phyloP scores from a whole-genome alignment of 192 early-diverging fungal species.

The Backusella westeae region DNA sequence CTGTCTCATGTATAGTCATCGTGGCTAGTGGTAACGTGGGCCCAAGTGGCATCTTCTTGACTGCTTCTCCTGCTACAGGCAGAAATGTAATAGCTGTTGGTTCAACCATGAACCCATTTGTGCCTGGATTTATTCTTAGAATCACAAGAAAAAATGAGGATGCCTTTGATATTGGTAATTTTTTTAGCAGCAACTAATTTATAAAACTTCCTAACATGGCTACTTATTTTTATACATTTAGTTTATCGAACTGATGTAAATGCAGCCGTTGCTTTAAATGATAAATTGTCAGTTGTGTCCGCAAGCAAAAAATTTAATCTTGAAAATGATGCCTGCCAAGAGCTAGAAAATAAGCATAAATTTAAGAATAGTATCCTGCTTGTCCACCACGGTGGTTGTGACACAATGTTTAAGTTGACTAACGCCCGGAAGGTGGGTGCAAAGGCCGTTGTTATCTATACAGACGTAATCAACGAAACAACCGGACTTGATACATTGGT shows the following conservation, averaged over 20 bases:
- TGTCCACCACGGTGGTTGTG: conserved; percentile 65
- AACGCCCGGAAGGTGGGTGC: conserved; percentile 63
- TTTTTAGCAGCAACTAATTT: not conserved
- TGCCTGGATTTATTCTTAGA: conserved; percentile 32
- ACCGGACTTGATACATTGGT: not conserved
- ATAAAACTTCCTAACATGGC: not conserved
- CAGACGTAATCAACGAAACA: conserved; percentile 19
- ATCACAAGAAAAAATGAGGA: not conserved
- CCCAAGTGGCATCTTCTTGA: conserved; percentile 54
- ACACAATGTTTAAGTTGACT: conserved; percentile 51
- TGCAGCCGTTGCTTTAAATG: conserved; percentile 1
- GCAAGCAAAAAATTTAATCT: conserved; percentile 37
- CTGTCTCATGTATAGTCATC: conserved; percentile 35
- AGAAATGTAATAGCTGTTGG: conserved; percentile 57
- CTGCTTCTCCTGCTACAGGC: conserved; percentile 57
- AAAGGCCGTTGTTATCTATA: conserved; percentile 60
- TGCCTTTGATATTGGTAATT: conserved; percentile 14
- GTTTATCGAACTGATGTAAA: conserved; percentile 19
- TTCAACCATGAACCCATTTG: conserved; percentile 39
- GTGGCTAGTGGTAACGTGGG: conserved; percentile 68
- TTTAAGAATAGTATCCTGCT: conserved; percentile 47
- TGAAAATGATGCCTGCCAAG: conserved; percentile 53
- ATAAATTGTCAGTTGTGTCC: conserved; percentile 30
- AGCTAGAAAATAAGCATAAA: conserved; percentile 29
- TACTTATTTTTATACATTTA: conserved; percentile 1